Percentiles rank a stretch among this genome's conserved stretches.
These are phyloP conservation scores for Leccinellum albellum DNA, from an alignment of 768 basidiomycete species.

Conservation along the genomic window DNA sequence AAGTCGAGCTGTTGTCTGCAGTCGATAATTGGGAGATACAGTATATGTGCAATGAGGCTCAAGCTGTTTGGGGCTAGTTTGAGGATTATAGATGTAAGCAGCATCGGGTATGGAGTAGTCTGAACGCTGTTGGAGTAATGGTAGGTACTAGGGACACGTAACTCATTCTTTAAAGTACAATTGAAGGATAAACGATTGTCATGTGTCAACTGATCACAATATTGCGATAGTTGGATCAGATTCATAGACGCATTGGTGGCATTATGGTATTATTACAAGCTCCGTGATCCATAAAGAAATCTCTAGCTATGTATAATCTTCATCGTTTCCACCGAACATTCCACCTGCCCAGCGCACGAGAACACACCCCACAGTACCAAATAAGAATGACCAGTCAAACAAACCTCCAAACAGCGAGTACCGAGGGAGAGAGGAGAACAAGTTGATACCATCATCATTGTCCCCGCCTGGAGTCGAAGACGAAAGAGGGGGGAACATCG, in stretches of 20 bases:
- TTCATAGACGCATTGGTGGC: no score
- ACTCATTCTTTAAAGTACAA: no score
- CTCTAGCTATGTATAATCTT: constrained; percentile 8
- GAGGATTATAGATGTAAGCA: no score
- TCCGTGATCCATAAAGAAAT: not conserved
- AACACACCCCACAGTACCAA: constrained; percentile 49
- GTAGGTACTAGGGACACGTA: no score
- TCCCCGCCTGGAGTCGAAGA: constrained; percentile 9
- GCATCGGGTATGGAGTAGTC: no score
- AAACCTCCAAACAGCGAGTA: constrained; percentile 71
- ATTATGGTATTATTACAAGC: not conserved
- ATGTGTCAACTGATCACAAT: no score
- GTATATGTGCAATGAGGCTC: no score
- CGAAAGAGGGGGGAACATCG: constrained; percentile 62
- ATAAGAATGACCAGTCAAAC: constrained; percentile 71
- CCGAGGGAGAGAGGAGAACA: constrained; percentile 70
- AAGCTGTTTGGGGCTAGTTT: no score
- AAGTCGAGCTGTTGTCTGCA: not conserved
- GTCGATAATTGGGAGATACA: no score
- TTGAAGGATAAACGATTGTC: no score
- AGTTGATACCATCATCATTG: constrained; percentile 34
- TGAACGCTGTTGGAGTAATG: no score
- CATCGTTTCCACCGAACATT: constrained; percentile 18
- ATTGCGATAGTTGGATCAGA: no score
- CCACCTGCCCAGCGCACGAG: constrained; percentile 53